Evolutionary conservation across 768 basidiomycete genomes (phyloP).

Genomic region (Agaricus sinodeliciosus): DNA sequence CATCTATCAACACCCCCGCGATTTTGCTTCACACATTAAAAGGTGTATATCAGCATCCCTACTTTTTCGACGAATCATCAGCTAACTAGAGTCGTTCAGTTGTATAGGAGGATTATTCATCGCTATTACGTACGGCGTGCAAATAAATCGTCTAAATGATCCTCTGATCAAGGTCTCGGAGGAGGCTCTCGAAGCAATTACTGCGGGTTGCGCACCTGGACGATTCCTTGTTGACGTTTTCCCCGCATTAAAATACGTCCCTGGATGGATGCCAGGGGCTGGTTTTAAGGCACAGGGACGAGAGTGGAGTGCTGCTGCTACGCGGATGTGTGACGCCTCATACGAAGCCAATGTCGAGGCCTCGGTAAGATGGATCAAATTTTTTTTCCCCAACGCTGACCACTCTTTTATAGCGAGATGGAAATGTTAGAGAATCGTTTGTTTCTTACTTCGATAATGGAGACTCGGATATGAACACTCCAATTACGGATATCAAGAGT

Average conservation of each 20-base stretch:
- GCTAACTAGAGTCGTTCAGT: neutral
- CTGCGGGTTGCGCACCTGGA: constrained; percentile 3
- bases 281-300: constrained; percentile 6
- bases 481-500: neutral
- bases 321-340: neutral
- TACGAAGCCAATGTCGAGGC: neutral
- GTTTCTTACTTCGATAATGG: neutral
- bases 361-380: neutral
- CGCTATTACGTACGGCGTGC: constrained; percentile 7
- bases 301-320: neutral
- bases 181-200: neutral
- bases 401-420: neutral
- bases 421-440: neutral
- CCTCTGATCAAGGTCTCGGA: constrained; percentile 7
- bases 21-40: constrained; percentile 1
- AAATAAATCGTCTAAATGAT: constrained; percentile 1
- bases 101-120: constrained; percentile 4
- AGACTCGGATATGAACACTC: neutral
- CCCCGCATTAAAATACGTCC: constrained; percentile 10
- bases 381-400: neutral
- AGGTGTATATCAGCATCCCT: neutral
- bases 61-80: neutral
- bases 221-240: constrained; percentile 11
- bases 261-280: constrained; percentile 12
- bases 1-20: neutral